Conservation (phyloP, 2,329 filamentous ascomycete genomes). For the Cercospora sp. region DNA sequence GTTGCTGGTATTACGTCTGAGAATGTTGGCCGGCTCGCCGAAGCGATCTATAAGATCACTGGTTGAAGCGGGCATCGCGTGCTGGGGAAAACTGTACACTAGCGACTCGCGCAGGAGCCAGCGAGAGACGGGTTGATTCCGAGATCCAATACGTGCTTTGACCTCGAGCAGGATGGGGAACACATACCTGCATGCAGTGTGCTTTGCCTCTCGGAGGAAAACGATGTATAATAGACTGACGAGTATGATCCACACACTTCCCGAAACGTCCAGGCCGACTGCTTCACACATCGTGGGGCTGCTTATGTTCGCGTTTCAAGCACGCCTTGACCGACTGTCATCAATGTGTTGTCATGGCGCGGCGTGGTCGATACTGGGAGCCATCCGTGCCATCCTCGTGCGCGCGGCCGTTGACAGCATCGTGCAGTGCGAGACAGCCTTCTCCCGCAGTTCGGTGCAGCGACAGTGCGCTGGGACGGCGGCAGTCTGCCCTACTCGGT, state of each 20-base stretch:
- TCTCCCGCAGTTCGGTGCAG: background rate
- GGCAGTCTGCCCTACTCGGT: background rate
- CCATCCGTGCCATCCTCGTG: background rate
- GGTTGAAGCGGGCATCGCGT: background rate
- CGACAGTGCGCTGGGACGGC: background rate
- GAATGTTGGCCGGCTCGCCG: conserved; percentile 77
- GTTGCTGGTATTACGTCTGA: conserved; percentile 79
- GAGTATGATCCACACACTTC: conserved; percentile 4
- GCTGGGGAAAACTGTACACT: background rate
- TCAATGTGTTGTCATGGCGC: conserved; percentile 6
- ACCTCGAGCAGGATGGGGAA: background rate
- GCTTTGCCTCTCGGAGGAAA: background rate
- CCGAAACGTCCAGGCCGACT: background rate
- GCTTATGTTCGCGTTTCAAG: background rate
- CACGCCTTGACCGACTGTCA: conserved; percentile 1
- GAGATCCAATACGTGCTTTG: background rate
- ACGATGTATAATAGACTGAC: conserved; percentile 7
- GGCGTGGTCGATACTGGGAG: background rate
- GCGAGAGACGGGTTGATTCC: background rate
- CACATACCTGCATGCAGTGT: background rate
- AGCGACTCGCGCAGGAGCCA: background rate
- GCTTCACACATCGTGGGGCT: background rate
- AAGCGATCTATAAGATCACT: conserved; percentile 82
- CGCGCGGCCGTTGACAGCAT: conserved; percentile 1
- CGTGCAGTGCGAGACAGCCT: background rate